These are phyloP conservation scores for Populus hybrid DNA, from an alignment of 441 rosid genomes.

Conservation along the genomic window DNA sequence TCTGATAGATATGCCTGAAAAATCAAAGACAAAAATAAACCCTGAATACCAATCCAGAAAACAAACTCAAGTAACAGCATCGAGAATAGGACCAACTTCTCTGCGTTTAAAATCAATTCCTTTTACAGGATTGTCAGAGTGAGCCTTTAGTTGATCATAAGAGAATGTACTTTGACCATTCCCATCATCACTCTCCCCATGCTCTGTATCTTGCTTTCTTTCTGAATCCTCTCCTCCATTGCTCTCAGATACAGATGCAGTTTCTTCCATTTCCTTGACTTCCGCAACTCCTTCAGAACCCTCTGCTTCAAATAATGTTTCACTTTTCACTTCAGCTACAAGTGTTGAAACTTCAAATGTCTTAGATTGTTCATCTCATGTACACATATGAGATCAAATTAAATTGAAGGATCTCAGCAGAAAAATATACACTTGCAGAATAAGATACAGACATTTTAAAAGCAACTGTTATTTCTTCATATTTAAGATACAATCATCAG, in stretches of 20 bases:
- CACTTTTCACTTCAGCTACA: slow-evolving; percentile 45
- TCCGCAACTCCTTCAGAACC: slow-evolving; percentile 41
- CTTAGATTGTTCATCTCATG: neutral
- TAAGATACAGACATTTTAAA: slow-evolving; percentile 2
- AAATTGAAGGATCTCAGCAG: neutral
- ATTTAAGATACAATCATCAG: neutral
- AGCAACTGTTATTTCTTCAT: neutral
- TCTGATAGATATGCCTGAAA: slow-evolving; percentile 83
- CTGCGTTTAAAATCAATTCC: slow-evolving; percentile 68
- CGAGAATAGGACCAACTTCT: slow-evolving; percentile 57
- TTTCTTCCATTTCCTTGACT: slow-evolving; percentile 50
- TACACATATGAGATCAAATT: slow-evolving; percentile 9
- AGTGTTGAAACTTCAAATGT: neutral
- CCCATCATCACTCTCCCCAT: slow-evolving; percentile 39
- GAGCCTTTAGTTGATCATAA: slow-evolving; percentile 84
- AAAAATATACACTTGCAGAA: slow-evolving; percentile 1
- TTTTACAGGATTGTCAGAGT: slow-evolving; percentile 71
- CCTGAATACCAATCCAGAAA: neutral
- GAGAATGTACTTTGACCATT: slow-evolving; percentile 49
- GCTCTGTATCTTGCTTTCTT: slow-evolving; percentile 33
- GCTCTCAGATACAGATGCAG: slow-evolving; percentile 41
- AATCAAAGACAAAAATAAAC: slow-evolving; percentile 3
- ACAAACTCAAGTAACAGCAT: neutral
- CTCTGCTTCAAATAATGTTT: slow-evolving; percentile 35
- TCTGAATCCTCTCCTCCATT: slow-evolving; percentile 36